phyloP scores from a whole-genome alignment of 176 grass and related monocot species.

The Cenchrus fungigraminus region DNA sequence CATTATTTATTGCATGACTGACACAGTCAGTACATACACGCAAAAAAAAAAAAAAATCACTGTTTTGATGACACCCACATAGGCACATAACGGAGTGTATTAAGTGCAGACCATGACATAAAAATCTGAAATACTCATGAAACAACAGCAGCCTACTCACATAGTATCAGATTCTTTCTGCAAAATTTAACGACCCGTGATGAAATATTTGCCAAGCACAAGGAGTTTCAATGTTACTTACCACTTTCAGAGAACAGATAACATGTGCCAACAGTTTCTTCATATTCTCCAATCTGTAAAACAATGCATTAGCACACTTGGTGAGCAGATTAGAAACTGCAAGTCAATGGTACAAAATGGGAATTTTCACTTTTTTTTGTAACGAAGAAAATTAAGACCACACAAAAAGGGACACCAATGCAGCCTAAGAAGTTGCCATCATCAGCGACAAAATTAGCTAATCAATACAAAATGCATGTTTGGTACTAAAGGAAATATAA shows the following conservation, averaged over 20 bases:
- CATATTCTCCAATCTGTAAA: conserved; percentile 80
- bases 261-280: conserved; percentile 83
- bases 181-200: not conserved
- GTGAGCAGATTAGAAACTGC: not conserved
- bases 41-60: conserved; percentile 8
- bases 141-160: not conserved
- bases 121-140: not conserved
- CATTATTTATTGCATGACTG: conserved; percentile 18
- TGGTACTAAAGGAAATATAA: not conserved
- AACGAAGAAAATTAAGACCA: not conserved
- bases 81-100: not conserved
- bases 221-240: conserved; percentile 22
- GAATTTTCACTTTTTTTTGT: not conserved
- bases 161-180: not conserved
- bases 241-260: conserved; percentile 79
- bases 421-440: not conserved
- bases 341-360: not conserved
- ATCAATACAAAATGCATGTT: not conserved
- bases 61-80: not conserved
- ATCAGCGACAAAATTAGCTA: not conserved
- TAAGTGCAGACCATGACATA: not conserved
- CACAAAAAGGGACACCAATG: not conserved
- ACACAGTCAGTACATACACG: conserved; percentile 13
- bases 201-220: conserved; percentile 16
- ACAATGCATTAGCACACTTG: conserved; percentile 14